phyloP scores from a whole-genome alignment of 208 protist genomes.

The Wallacemonas sp. region DNA sequence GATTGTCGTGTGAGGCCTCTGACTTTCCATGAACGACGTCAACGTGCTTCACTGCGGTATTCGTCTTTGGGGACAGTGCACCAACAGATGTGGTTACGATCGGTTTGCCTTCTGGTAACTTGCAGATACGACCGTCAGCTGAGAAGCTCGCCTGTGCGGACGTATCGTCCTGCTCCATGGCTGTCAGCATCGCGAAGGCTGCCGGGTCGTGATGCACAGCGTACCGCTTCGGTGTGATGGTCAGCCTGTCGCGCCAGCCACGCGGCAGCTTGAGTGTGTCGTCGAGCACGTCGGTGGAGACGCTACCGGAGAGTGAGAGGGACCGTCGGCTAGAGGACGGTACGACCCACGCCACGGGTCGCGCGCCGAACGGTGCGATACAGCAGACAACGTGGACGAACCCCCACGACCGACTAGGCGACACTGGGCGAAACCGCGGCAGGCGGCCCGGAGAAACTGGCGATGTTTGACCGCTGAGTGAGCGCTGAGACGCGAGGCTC shows the following conservation, averaged over 20 bases:
- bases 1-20: background rate
- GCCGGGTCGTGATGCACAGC: background rate
- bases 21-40: background rate
- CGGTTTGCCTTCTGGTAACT: background rate
- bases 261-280: background rate
- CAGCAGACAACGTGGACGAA: constrained; percentile 3
- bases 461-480: background rate
- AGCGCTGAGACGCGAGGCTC: constrained; percentile 5
- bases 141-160: background rate
- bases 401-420: background rate
- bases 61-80: no score
- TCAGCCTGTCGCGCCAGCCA: background rate
- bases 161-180: background rate
- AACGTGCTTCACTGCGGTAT: background rate
- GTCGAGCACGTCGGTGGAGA: background rate
- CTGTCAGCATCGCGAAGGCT: background rate
- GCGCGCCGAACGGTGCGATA: constrained; percentile 47
- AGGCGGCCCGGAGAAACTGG: background rate
- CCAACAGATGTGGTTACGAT: no score
- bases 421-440: background rate
- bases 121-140: background rate
- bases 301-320: background rate
- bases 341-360: constrained; percentile 53
- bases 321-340: background rate
- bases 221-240: constrained; percentile 4